Conservation (phyloP, 176 grass and related monocot genomes). For the Areca catechu region DNA sequence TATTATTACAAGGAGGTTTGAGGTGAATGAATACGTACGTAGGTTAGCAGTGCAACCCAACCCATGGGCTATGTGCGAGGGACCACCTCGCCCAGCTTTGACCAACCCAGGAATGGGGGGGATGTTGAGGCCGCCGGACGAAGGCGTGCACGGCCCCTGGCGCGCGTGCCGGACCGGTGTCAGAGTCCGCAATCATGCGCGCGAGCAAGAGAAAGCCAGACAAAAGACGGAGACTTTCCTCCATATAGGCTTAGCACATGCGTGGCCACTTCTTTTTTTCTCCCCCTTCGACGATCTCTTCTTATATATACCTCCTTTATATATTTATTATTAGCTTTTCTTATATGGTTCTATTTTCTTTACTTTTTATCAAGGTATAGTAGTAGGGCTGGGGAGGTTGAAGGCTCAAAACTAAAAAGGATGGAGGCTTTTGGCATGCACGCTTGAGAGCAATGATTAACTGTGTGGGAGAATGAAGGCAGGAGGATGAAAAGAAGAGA, state of each 20-base stretch:
- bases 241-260: neutral
- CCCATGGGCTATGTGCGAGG: neutral
- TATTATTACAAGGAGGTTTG: no score
- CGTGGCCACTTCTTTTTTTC: neutral
- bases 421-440: neutral
- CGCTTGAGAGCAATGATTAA: conserved; percentile 10
- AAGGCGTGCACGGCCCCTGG: conserved; percentile 4
- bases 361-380: neutral
- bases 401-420: no score
- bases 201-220: no score
- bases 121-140: no score
- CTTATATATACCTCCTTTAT: no score
- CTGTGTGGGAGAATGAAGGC: neutral
- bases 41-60: no score
- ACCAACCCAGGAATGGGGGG: neutral
- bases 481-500: no score
- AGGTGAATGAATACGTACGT: no score
- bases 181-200: conserved; percentile 17
- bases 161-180: conserved; percentile 15
- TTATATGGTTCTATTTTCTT: no score
- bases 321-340: no score
- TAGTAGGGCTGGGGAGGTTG: no score
- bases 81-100: neutral
- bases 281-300: no score
- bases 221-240: neutral